phyloP scores from a whole-genome alignment of 2,329 filamentous ascomycete species.

The Aureobasidium sp. region DNA sequence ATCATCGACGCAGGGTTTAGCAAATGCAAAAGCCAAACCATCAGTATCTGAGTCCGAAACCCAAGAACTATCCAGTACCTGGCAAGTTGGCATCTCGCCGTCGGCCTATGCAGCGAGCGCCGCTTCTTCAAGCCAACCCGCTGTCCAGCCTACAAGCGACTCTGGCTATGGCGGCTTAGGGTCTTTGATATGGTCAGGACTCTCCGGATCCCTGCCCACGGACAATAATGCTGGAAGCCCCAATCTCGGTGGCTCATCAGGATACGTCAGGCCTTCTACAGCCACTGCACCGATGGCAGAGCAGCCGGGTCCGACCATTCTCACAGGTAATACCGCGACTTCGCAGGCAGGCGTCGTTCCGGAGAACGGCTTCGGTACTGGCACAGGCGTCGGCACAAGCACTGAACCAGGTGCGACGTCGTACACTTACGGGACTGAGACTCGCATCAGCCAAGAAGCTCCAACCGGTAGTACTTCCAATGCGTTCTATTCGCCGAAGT shows the following conservation, averaged over 20 bases:
- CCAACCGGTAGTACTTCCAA: background rate
- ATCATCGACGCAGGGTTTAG: background rate
- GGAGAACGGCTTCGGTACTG: background rate
- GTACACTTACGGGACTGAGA: background rate
- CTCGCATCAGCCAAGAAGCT: background rate
- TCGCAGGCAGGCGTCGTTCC: background rate
- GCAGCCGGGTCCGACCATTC: background rate
- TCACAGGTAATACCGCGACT: background rate
- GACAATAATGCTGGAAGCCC: background rate
- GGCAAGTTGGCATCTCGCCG: conserved; percentile 9
- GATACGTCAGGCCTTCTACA: background rate
- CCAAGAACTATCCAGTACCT: background rate
- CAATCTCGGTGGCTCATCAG: background rate
- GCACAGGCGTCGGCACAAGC: background rate
- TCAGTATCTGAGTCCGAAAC: background rate
- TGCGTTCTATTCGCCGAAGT: background rate
- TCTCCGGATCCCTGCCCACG: background rate
- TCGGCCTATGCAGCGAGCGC: background rate
- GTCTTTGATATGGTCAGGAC: conserved; percentile 5
- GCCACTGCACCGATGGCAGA: background rate
- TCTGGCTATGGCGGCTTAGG: background rate
- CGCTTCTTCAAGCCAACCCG: background rate
- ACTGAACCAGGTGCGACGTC: background rate
- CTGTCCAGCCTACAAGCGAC: background rate
- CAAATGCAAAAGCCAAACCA: background rate